A percentile compares a stretch with the other conserved stretches of the same genome.
Evolutionary conservation across 2,329 filamentous ascomycete genomes (phyloP).

Genomic region (Diaporthe ilicicola): DNA sequence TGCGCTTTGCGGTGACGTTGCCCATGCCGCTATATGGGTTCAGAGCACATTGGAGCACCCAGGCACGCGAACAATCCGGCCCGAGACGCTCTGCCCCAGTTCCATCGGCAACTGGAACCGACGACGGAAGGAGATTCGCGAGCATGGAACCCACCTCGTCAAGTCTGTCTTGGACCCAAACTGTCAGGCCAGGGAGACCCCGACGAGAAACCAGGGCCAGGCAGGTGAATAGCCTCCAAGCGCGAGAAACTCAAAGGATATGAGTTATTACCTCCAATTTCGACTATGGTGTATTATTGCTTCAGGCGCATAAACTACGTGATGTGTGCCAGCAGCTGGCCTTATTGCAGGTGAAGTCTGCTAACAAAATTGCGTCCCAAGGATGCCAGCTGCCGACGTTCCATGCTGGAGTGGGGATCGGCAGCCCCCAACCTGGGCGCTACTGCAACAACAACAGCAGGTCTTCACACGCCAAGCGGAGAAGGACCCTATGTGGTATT

Average conservation of each 20-base stretch:
- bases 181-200: constrained; percentile 9
- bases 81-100: constrained; percentile 5
- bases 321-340: background rate
- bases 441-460: constrained; percentile 8
- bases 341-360: background rate
- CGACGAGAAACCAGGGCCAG: background rate
- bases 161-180: background rate
- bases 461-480: constrained; percentile 21
- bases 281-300: constrained; percentile 1
- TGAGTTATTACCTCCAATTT: background rate
- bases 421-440: background rate
- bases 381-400: constrained; percentile 12
- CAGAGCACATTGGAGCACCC: background rate
- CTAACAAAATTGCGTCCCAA: background rate
- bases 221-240: background rate
- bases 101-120: constrained; percentile 6
- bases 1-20: constrained; percentile 1
- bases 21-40: background rate
- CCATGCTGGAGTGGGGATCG: constrained; percentile 14
- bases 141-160: constrained; percentile 17
- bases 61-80: too few species aligned
- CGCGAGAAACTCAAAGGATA: background rate
- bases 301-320: background rate
- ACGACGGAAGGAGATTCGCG: constrained; percentile 1
- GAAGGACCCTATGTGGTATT: background rate